Conservation (phyloP, 345 rosid genomes). For the Cardamine occulta region DNA sequence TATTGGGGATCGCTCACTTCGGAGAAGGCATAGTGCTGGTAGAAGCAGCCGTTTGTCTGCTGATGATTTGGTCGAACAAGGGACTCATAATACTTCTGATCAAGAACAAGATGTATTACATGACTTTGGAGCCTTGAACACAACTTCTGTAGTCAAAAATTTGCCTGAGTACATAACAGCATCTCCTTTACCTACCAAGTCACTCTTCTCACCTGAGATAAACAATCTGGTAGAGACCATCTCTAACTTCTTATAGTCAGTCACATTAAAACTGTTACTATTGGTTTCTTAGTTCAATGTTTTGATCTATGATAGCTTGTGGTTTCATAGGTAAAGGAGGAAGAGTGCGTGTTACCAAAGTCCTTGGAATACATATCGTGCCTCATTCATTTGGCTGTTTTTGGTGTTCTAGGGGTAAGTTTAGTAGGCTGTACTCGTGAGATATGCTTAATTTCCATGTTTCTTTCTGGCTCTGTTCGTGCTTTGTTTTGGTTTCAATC, state of each 20-base stretch:
- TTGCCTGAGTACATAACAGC: constrained; percentile 48
- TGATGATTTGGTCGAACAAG: constrained; percentile 51
- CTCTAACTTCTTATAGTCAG: constrained; percentile 4
- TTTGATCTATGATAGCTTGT: constrained; percentile 27
- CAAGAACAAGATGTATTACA: constrained; percentile 38
- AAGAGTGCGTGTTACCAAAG: constrained; percentile 48
- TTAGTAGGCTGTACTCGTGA: neutral
- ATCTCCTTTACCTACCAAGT: constrained; percentile 57
- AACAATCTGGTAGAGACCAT: constrained; percentile 31
- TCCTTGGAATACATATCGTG: constrained; percentile 59
- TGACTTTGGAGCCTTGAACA: constrained; percentile 40
- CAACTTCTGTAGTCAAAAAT: constrained; percentile 42
- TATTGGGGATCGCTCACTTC: constrained; percentile 77
- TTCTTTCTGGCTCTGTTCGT: constrained; percentile 14
- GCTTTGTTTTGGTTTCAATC: constrained; percentile 12
- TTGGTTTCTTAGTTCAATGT: constrained; percentile 18
- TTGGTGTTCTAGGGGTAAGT: constrained; percentile 82
- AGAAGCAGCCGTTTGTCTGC: constrained; percentile 53
- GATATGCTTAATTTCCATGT: neutral
- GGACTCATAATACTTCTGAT: constrained; percentile 27
- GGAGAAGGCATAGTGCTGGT: constrained; percentile 51
- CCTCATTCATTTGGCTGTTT: constrained; percentile 66
- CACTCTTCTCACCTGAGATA: constrained; percentile 45
- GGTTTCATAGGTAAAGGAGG: constrained; percentile 46
- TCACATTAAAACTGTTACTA: constrained; percentile 9